Evolutionary conservation across 345 rosid genomes (phyloP).

Genomic region (Pistacia integerrima): DNA sequence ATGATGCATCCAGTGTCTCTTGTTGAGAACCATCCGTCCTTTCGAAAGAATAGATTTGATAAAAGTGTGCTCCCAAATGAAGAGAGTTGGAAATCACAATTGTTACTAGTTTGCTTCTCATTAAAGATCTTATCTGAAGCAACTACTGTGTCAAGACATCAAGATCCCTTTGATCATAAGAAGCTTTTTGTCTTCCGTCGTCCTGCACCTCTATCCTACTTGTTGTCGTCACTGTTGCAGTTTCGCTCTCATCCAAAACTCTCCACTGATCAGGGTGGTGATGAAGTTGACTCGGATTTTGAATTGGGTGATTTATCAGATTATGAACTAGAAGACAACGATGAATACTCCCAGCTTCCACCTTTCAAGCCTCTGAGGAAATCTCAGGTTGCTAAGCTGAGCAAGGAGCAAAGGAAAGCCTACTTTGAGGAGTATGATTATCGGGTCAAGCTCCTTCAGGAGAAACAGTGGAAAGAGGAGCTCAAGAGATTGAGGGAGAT

Average conservation of each 20-base stretch:
- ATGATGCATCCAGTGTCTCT: constrained; percentile 53
- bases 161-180: constrained; percentile 27
- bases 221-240: constrained; percentile 50
- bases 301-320: constrained; percentile 33
- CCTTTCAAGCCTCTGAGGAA: constrained; percentile 48
- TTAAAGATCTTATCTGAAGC: constrained; percentile 54
- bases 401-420: constrained; percentile 44
- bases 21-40: constrained; percentile 55
- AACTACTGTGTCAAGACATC: constrained; percentile 28
- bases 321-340: constrained; percentile 32
- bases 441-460: constrained; percentile 43
- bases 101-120: constrained; percentile 60
- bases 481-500: constrained; percentile 33
- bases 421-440: constrained; percentile 50
- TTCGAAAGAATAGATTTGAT: constrained; percentile 27
- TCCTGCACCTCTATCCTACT: constrained; percentile 42
- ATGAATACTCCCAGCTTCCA: constrained; percentile 46
- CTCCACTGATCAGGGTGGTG: constrained; percentile 31
- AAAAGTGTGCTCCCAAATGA: constrained; percentile 43
- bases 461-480: constrained; percentile 50
- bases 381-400: constrained; percentile 39
- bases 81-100: constrained; percentile 56
- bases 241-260: constrained; percentile 40
- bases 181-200: constrained; percentile 33
- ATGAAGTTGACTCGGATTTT: constrained; percentile 30